Base-by-base conservation (phyloP, 1,284 basidiomycete species). In the Pyrrhoderma noxium region DNA sequence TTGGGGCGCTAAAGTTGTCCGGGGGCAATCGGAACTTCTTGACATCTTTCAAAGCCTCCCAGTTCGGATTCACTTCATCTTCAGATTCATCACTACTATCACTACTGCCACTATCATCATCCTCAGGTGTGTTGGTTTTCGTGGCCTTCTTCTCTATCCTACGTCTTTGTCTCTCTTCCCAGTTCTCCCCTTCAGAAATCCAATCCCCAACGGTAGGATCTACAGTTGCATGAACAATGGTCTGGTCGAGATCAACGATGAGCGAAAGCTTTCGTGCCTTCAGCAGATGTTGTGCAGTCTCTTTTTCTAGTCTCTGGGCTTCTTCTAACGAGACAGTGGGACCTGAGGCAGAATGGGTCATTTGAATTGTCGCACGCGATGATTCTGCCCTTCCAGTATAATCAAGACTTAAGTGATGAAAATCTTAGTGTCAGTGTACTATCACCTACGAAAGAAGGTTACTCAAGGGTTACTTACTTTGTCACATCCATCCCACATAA, bases 121-220 rank as follows among this genome's bases (percentile, higher is more conserved):
- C 67, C 35, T 62, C 62, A 47, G 65, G 59, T 25, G 58, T 64
- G 21, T n/a, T 40, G 14, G n/a, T 14, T 22, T 40, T 40, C 61
- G 61, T 47, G 64, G 67, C 60, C 70, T 74, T 60, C 61, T 62
- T 46, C 65, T 67, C 60, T 71, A 73, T 60, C 66, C 69, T 2
- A 66, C 65, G 55, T 74, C 49, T 61, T 41, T 54, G 72, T 50
- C 72, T 73, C 50, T 71, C 72, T 61, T 90, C 84, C 80, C 84
- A 88, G 45, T 75, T 75, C 62, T 85, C 78, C 39, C 88, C 85
- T 63, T 95, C 92, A 1, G 76, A 67, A 64, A 97, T 89, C 95
- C 95, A 98, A 64, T 98, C 94, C 22, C 93, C 93, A 0, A 98
- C 93, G 0, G 95, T 98, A 1, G 96, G 94, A 67, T 99, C 95